Base-by-base conservation (phyloP, 1,139 yeast species). In the Zygotorulaspora mrakii region DNA sequence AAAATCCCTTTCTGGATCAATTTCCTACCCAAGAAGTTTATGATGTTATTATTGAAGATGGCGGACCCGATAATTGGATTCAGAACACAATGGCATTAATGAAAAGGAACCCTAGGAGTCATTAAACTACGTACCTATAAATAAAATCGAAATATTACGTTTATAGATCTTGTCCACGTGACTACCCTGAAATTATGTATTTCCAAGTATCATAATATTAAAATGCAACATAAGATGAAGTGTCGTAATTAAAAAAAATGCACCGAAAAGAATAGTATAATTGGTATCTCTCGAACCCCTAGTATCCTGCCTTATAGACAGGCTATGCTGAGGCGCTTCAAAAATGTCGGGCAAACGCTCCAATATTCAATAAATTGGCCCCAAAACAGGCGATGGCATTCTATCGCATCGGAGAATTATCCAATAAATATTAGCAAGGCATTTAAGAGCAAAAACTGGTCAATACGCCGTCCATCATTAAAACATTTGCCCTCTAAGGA, bases 51-150 rank as follows among this genome's bases (percentile, higher is more conserved):
- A 73, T 76, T 5, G 64, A 75, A 53, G 94, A 86, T 57, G 96
- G 96, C 3, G 95, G 95, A 3, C 89, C 94, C 1, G 88, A 82
- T 42, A 86, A 88, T 0, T 89, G 96, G 95, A 83, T 87, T 7
- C 89, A 82, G 53, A 80, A 79, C 53, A 74, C 86, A 10, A 73
- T 83, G 76, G 71, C 76, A 3, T 66, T 85, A 53, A 77, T 79
- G 74, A 79, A 56, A 34, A 50, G 50, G 24, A 51, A 50, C 17
- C 62, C 63, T 32, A 52, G 62, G 40, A 48, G 48, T 17, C 64
- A 59, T 40, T 59, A 35, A 45, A 18, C 23, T 21, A 22, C 20
- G 33, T 33, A 25, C n/a, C 5, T 24, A n/a, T 6, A 7, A n/a
- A 9, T 24, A 24, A 11, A 7, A 6, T 20, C 22, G 6, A 24